Conservation (phyloP, 1,284 basidiomycete species). For the Ceratobasidium sp. region DNA sequence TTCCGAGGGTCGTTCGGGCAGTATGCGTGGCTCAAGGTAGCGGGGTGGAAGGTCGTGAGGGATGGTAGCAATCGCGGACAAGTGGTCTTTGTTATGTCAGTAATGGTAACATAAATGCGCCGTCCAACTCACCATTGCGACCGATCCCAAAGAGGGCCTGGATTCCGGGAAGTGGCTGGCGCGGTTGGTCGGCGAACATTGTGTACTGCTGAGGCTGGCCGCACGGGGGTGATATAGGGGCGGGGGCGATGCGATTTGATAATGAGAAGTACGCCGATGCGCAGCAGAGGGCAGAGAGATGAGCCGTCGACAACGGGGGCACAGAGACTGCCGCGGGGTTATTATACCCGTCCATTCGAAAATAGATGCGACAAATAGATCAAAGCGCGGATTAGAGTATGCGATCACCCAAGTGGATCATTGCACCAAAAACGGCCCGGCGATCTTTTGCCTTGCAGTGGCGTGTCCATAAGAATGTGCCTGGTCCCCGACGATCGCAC, state of each 20-base stretch:
- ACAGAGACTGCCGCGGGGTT: too few relatives aligned
- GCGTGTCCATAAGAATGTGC: constrained; percentile 14
- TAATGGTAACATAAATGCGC: not conserved
- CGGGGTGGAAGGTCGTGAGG: not conserved
- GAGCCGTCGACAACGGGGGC: constrained; percentile 8
- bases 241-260: not conserved
- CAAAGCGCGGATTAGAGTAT: not conserved
- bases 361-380: too few relatives aligned
- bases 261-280: not conserved
- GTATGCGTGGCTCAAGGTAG: not conserved
- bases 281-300: constrained; percentile 2
- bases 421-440: constrained; percentile 11
- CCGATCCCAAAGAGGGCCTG: constrained; percentile 33
- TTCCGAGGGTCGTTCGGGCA: not conserved
- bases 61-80: constrained; percentile 32
- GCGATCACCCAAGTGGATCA: not conserved
- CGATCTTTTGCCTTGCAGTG: constrained; percentile 21
- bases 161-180: constrained; percentile 17
- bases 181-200: not conserved
- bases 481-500: constrained; percentile 13
- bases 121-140: constrained; percentile 13
- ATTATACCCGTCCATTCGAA: too few relatives aligned
- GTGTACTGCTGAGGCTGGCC: not conserved
- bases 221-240: not conserved
- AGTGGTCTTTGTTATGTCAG: constrained; percentile 1